phyloP scores from a whole-genome alignment of 176 grass and related monocot species.

The Tillandsia fasciculata region DNA sequence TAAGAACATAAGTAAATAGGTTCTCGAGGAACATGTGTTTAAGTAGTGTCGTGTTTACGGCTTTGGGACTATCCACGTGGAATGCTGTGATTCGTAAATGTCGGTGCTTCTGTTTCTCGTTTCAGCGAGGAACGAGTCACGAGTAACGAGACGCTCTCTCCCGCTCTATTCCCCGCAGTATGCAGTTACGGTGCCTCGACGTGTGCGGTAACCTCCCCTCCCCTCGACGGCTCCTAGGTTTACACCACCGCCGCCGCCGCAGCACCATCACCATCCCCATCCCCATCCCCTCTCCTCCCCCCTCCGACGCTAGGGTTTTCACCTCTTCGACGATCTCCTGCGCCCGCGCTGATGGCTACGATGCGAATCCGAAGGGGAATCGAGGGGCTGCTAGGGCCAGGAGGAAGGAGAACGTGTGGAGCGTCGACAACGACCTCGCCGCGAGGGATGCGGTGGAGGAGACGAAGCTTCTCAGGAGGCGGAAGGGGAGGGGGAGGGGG shows the following conservation, averaged over 20 bases:
- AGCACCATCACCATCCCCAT: not conserved
- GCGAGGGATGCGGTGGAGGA: slow-evolving; percentile 8
- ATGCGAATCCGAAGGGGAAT: not conserved
- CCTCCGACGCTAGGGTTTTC: slow-evolving; percentile 5
- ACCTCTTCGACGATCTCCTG: slow-evolving; percentile 21
- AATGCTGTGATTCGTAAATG: no score
- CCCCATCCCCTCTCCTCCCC: not conserved
- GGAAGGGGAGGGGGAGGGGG: slow-evolving; percentile 11
- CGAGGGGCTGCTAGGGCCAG: slow-evolving; percentile 28
- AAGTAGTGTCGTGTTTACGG: no score
- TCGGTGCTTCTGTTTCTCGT: not conserved
- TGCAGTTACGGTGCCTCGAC: slow-evolving; percentile 59
- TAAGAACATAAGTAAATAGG: no score
- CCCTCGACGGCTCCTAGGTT: not conserved
- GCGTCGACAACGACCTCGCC: slow-evolving; percentile 65
- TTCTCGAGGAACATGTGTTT: no score
- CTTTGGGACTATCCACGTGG: no score
- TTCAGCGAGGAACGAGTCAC: not conserved
- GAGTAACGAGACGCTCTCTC: not conserved
- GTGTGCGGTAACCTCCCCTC: slow-evolving; percentile 28
- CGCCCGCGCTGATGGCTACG: not conserved
- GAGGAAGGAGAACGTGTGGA: slow-evolving; percentile 90
- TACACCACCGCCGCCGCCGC: not conserved
- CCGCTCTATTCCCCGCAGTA: slow-evolving; percentile 14
- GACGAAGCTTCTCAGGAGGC: slow-evolving; percentile 19